A percentile compares a stretch with the other conserved stretches of the same genome.
Conservation (phyloP, 495 filamentous ascomycete species). For the Talaromyces adpressus region DNA sequence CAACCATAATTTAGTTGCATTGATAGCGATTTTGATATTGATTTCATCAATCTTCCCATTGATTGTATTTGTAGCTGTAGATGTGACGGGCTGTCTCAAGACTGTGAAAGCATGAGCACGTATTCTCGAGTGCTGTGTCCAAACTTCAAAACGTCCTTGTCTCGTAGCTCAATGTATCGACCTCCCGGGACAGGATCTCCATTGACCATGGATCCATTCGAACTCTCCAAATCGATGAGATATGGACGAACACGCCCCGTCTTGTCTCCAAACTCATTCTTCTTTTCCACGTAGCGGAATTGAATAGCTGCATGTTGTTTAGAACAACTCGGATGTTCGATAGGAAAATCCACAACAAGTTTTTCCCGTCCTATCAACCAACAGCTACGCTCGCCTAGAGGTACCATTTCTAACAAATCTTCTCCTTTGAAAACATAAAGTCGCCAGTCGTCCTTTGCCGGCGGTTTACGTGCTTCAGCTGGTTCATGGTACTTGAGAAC, state of each 20-base stretch:
- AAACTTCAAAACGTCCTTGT: constrained; percentile 85
- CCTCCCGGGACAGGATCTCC: constrained; percentile 62
- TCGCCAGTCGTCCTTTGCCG: constrained; percentile 71
- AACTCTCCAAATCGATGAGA: constrained; percentile 86
- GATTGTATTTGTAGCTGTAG: background rate
- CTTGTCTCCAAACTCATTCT: constrained; percentile 79
- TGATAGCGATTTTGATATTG: constrained; percentile 1
- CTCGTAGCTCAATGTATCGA: constrained; percentile 77
- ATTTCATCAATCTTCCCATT: background rate
- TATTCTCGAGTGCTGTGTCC: constrained; percentile 84
- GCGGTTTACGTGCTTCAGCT: constrained; percentile 81
- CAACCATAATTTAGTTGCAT: background rate
- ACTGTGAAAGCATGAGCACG: constrained; percentile 62
- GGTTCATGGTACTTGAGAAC: constrained; percentile 96
- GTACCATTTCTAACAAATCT: constrained; percentile 72
- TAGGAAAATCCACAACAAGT: constrained; percentile 70
- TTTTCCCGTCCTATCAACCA: constrained; percentile 85
- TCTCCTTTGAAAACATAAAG: constrained; percentile 88
- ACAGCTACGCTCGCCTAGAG: constrained; percentile 67
- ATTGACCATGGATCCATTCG: constrained; percentile 84
- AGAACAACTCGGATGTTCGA: constrained; percentile 86
- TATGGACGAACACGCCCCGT: constrained; percentile 81
- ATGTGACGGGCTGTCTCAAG: constrained; percentile 1
- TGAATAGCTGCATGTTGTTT: constrained; percentile 95
- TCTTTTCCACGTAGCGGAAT: constrained; percentile 76